Evolutionary conservation across 1,284 basidiomycete species (phyloP).

Genomic region (Melanopsichium pennsylvanicum): DNA sequence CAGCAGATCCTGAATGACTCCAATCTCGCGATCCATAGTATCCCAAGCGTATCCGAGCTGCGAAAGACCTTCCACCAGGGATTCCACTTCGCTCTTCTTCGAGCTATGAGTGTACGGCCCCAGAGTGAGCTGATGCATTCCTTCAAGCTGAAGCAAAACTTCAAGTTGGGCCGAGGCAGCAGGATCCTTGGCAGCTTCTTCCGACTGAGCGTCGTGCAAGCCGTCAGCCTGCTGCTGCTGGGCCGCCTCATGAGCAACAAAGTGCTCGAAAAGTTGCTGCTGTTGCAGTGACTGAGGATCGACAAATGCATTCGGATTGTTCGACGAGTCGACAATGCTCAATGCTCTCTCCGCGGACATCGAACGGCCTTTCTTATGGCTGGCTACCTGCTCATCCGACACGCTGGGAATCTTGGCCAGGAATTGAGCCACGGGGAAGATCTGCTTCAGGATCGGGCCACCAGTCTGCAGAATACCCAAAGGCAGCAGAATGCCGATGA

Average conservation of each 20-base stretch:
- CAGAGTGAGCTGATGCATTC: constrained; percentile 39
- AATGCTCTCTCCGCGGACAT: neutral
- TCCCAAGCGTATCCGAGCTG: constrained; percentile 62
- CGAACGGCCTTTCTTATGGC: constrained; percentile 7
- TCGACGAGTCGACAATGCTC: neutral
- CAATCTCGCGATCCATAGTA: constrained; percentile 54
- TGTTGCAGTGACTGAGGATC: constrained; percentile 32
- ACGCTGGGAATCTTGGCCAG: constrained; percentile 48
- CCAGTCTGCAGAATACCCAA: constrained; percentile 53
- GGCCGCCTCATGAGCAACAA: constrained; percentile 7
- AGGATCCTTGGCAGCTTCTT: constrained; percentile 2
- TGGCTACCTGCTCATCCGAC: constrained; percentile 30
- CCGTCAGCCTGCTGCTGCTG: constrained; percentile 14
- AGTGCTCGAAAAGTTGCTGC: constrained; percentile 10
- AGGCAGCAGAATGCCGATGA: constrained; percentile 47
- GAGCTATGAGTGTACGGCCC: constrained; percentile 52
- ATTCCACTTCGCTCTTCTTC: constrained; percentile 55
- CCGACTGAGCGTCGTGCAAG: neutral
- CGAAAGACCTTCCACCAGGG: constrained; percentile 52
- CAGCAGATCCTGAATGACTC: constrained; percentile 49
- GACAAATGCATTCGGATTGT: constrained; percentile 16
- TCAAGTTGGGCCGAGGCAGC: constrained; percentile 14
- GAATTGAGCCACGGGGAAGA: constrained; percentile 55
- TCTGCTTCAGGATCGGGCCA: constrained; percentile 45
- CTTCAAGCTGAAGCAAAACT: constrained; percentile 31